Evolutionary conservation across 2,329 filamentous ascomycete genomes (phyloP), one percentile per base, ranked within the genome.

Genomic region (Alternaria rosae): DNA sequence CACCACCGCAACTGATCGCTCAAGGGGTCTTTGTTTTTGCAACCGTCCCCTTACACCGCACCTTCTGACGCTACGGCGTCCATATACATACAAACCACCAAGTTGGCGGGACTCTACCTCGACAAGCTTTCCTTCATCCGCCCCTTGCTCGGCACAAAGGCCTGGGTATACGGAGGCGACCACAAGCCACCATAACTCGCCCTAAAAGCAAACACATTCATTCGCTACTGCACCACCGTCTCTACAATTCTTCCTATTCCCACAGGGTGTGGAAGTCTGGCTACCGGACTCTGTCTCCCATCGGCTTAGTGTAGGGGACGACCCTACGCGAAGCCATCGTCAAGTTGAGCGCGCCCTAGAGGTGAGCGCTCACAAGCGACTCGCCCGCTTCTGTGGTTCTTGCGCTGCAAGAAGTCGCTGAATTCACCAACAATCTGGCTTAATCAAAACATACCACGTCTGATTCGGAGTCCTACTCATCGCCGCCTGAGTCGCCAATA

Each of bases 131-230:
- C 89, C 82, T 90, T 91, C 84, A 86, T 91, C 80, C 91, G 91
- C 86, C 94, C 93, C 88, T 92, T 97, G 85, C 90, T 94, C 82
- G 93, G 93, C 86, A 94, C 93, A 83, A 89, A 90, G 81, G 89
- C 90, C 86, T 92, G 93, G 93, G 93, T 96, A 89, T 94, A 94
- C 82, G 94, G 94, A 91, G 92, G 93, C 85, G 92, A 95, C 69
- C 78, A 78, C 86, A 95, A 97, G 85, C 94, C 95, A 81, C 94
- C 94, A 87, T 98, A 98, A 97, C 84, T 94, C 82, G 85, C 74
- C 80, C 80, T 81, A 28, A 62, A 43, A n/a, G 59, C 47, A 51
- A 43, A 47, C 35, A 47, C 57, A 64, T 54, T 61, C 65, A 65
- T 54, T 69, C 62, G 43, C 64, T 64, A 65, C 53, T 64, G 65